Evolutionary conservation across 2,329 filamentous ascomycete species (phyloP).

Genomic region (Fusarium longipes): DNA sequence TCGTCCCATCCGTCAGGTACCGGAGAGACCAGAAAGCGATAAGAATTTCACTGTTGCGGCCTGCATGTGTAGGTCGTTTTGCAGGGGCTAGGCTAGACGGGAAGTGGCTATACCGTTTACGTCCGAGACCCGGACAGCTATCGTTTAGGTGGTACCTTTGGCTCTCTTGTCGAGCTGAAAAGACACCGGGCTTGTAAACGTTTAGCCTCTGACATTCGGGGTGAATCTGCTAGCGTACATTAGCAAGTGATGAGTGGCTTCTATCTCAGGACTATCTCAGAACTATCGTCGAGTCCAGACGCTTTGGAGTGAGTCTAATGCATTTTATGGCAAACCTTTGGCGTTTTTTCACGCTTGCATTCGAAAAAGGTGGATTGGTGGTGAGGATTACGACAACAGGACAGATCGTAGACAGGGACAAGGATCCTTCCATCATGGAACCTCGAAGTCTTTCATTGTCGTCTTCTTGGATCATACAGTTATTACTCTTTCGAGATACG

Average conservation of each 20-base stretch:
- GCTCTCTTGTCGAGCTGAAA: slow-evolving; percentile 5
- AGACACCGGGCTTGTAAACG: background rate
- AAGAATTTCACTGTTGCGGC: background rate
- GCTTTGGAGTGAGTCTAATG: slow-evolving; percentile 7
- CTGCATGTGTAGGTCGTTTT: slow-evolving; percentile 26
- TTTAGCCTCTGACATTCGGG: slow-evolving; percentile 13
- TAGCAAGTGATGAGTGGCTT: slow-evolving; percentile 18
- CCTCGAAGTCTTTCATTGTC: slow-evolving; percentile 14
- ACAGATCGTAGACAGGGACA: slow-evolving; percentile 19
- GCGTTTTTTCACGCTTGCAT: background rate
- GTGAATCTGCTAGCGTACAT: slow-evolving; percentile 17
- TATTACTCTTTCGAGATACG: slow-evolving; percentile 13
- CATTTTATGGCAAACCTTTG: slow-evolving; percentile 6
- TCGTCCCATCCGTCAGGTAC: slow-evolving; percentile 36
- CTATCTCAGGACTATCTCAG: slow-evolving; percentile 6
- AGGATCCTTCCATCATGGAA: slow-evolving; percentile 12
- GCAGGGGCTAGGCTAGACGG: slow-evolving; percentile 7
- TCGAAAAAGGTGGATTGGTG: slow-evolving; percentile 1
- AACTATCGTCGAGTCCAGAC: slow-evolving; percentile 33
- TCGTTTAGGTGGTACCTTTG: background rate
- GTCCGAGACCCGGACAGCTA: slow-evolving; percentile 17
- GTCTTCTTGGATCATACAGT: slow-evolving; percentile 17
- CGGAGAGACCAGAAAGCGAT: background rate
- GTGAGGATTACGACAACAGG: slow-evolving; percentile 18
- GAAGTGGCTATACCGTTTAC: slow-evolving; percentile 7